These are phyloP conservation scores for Pseudocercospora fuligena DNA, from an alignment of 2,329 filamentous ascomycete genomes.

Conservation along the genomic window DNA sequence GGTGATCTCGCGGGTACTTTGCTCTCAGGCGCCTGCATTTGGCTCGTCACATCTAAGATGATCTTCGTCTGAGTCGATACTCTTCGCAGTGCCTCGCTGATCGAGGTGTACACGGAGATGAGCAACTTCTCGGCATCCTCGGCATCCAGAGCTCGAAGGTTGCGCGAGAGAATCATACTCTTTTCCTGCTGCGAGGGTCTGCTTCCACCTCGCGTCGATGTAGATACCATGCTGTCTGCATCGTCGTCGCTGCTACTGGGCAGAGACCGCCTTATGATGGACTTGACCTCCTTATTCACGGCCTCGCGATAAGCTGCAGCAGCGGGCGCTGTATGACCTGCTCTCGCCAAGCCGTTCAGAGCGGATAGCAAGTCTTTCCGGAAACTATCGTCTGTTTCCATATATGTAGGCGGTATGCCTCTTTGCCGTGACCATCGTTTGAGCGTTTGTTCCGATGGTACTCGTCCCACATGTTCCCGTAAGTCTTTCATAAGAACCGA, in stretches of 20 bases:
- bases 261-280: conserved; percentile 79
- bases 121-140: conserved; percentile 85
- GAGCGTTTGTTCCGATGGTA: conserved; percentile 74
- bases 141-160: conserved; percentile 80
- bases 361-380: conserved; percentile 72
- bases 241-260: conserved; percentile 96
- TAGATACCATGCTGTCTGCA: conserved; percentile 83
- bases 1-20: conserved; percentile 51
- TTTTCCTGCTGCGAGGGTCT: conserved; percentile 83
- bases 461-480: conserved; percentile 75
- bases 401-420: conserved; percentile 71
- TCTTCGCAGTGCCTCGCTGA: conserved; percentile 84
- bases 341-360: conserved; percentile 78
- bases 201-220: conserved; percentile 74
- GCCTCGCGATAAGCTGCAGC: conserved; percentile 84
- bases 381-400: conserved; percentile 72
- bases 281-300: conserved; percentile 83
- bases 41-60: conserved; percentile 89
- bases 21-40: conserved; percentile 55
- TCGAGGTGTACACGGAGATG: conserved; percentile 79
- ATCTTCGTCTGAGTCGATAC: conserved; percentile 92
- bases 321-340: conserved; percentile 78
- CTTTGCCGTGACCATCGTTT: conserved; percentile 72
- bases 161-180: conserved; percentile 83
- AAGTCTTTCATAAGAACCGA: conserved; percentile 79